Evolutionary conservation across 257 asterid genomes (phyloP).

Genomic region (Nicotiana paniculata): DNA sequence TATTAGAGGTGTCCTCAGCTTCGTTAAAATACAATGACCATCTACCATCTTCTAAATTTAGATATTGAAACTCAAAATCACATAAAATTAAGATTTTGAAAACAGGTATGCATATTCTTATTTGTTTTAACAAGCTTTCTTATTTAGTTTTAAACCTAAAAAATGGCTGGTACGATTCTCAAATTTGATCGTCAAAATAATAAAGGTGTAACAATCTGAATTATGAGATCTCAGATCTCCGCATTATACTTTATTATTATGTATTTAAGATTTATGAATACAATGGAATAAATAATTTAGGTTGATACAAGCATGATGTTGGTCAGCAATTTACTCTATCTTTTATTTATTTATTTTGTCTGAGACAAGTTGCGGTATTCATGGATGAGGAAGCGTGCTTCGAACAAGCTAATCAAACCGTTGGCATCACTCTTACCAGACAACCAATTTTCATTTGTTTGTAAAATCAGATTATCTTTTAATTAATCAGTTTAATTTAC

Average conservation of each 20-base stretch:
- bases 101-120: too few relatives aligned
- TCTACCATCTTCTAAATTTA: too few relatives aligned
- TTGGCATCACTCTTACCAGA: neutral
- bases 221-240: slow-evolving; percentile 10
- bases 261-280: neutral
- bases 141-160: neutral
- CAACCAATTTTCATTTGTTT: neutral
- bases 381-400: neutral
- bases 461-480: neutral
- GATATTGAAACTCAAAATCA: too few relatives aligned
- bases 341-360: neutral
- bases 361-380: slow-evolving; percentile 1
- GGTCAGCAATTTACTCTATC: neutral
- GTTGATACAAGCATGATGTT: neutral
- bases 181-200: neutral
- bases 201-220: neutral
- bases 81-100: too few relatives aligned
- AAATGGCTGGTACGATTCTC: neutral
- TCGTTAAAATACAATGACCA: too few relatives aligned
- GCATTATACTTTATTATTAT: neutral
- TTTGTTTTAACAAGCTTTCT: neutral
- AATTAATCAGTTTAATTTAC: too few relatives aligned
- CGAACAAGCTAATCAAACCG: neutral
- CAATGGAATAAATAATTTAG: neutral
- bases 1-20: neutral